Conservation (phyloP, 352 stramenopile genomes). For the Labyrinthula sp. region DNA sequence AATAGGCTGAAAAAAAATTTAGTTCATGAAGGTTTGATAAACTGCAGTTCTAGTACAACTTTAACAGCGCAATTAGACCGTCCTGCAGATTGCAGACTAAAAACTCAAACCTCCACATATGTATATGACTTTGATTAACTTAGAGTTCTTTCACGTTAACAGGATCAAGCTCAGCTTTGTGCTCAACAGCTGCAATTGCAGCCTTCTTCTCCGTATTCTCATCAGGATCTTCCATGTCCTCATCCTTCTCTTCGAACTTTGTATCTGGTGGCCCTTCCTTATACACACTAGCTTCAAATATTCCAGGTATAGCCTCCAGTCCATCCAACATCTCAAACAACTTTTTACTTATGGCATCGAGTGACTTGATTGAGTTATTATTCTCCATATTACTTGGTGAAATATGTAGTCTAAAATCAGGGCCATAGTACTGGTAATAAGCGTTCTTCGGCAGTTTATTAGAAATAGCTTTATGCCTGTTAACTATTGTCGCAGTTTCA, state of each 20-base stretch:
- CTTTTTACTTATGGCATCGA: conserved; percentile 39
- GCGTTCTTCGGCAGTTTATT: conserved; percentile 96
- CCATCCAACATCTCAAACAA: conserved; percentile 78
- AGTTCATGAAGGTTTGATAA: no score
- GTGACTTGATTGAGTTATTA: conserved; percentile 36
- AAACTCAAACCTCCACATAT: no score
- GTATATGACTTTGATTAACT: no score
- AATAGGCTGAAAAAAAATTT: no score
- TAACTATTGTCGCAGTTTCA: conserved; percentile 65
- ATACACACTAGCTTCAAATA: conserved; percentile 47
- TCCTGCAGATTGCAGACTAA: no score
- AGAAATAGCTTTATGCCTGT: no score
- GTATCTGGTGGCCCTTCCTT: conserved; percentile 31
- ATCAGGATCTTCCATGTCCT: conserved; percentile 33
- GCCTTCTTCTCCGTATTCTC: conserved; percentile 38
- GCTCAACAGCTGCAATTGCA: conserved; percentile 41
- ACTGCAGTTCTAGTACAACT: no score
- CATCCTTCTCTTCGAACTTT: conserved; percentile 26
- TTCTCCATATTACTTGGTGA: conserved; percentile 37
- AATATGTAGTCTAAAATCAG: conserved; percentile 83
- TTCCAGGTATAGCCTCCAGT: conserved; percentile 84
- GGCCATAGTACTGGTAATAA: conserved; percentile 97
- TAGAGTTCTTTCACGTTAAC: no score
- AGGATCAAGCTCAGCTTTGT: conserved; percentile 22
- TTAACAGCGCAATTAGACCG: no score